Base-by-base conservation (phyloP, 768 basidiomycete species). In the Tulasnella sp. region DNA sequence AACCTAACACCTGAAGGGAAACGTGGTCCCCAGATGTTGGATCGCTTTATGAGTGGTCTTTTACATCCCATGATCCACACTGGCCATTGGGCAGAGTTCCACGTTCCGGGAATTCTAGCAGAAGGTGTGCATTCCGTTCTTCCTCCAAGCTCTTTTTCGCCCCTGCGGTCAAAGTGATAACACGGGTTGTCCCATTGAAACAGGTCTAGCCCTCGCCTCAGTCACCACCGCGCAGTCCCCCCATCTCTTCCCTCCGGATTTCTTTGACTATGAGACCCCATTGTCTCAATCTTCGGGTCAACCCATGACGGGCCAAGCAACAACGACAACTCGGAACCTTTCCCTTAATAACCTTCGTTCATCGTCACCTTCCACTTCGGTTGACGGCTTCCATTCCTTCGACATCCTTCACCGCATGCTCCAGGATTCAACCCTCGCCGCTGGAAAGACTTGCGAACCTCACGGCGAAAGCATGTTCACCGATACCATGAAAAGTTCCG, bases 1-100 rank as follows among this genome's bases (percentile, higher is more conserved):
- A 92, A 91, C 77, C 84, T 86, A 67, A 85, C 83, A 15, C 79
- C 81, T 0, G 73, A 48, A 18, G 80, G 78, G 5, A 82, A 83
- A 81, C 15, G 83, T 81, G 84, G 3, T 83, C 86, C 79, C 82
- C 83, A 67, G 75, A 80, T 48, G 72, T 79, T 80, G 35, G 67
- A 61, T 44, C 76, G 81, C 20, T 77, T 70, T 70, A 51, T 73
- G 35, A 48, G 74, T 57, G 70, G 78, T 5, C 42, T 72, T 5
- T 29, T 78, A 13, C 78, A 78, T 26, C 78, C 78, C 40, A 48
- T 78, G 73, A 78, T 78, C 35, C 78, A 78, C 46, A 48, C 51
- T 13, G 78, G 78, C n/a, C 72, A 78, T 26, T 46, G 75, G 37
- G 61, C 61, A 15, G 78, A 78, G 51, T 78, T 78, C 75, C n/a